These are phyloP conservation scores for Tuctoria greenei DNA, from an alignment of 176 grass and related monocot species.

Conservation along the genomic window DNA sequence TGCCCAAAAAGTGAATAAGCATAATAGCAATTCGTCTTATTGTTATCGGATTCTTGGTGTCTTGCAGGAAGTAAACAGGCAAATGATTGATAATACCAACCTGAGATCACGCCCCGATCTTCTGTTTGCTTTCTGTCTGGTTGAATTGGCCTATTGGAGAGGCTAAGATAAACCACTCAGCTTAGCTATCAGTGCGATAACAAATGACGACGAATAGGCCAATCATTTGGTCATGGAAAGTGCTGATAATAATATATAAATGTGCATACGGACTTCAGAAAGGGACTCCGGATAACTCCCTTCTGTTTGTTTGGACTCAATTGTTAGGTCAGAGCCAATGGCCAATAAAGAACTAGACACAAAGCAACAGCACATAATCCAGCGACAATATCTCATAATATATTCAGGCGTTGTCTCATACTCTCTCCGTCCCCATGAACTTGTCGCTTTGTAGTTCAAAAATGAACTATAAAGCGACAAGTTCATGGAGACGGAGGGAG, in stretches of 20 bases:
- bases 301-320: slow-evolving; percentile 42
- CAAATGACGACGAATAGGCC: slow-evolving; percentile 30
- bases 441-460: too few relatives aligned
- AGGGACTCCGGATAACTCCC: slow-evolving; percentile 40
- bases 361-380: slow-evolving; percentile 34
- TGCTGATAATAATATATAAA: slow-evolving; percentile 35
- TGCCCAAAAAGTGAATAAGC: slow-evolving; percentile 13
- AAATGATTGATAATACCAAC: slow-evolving; percentile 47
- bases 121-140: slow-evolving; percentile 59
- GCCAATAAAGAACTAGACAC: slow-evolving; percentile 33
- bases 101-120: slow-evolving; percentile 50
- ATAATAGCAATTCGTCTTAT: slow-evolving; percentile 24
- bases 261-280: slow-evolving; percentile 36
- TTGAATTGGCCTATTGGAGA: slow-evolving; percentile 36
- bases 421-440: too few relatives aligned
- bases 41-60: slow-evolving; percentile 53
- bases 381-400: slow-evolving; percentile 31
- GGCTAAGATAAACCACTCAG: slow-evolving; percentile 27
- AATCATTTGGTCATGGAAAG: slow-evolving; percentile 62
- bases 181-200: slow-evolving; percentile 31
- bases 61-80: slow-evolving; percentile 47
- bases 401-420: slow-evolving; percentile 32
- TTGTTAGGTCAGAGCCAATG: slow-evolving; percentile 51
- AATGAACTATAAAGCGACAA: too few relatives aligned
- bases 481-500: too few relatives aligned